Evolutionary conservation across 2,329 filamentous ascomycete species (phyloP).

Genomic region (Conoideocrella luteorostrata): DNA sequence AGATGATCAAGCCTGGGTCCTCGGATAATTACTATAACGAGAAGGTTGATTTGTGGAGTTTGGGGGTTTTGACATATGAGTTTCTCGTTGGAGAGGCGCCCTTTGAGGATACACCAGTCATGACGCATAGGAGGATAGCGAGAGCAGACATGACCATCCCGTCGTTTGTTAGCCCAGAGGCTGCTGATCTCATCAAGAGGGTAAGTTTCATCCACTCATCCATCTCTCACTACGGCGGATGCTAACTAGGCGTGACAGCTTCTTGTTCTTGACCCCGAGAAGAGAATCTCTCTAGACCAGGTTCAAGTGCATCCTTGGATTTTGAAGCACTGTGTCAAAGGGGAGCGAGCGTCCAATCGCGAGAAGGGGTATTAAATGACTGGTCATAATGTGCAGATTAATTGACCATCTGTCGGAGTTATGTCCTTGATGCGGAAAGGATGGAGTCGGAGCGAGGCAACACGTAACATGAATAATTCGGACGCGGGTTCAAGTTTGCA

Average conservation of each 20-base stretch:
- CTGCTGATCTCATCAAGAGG: conserved; percentile 84
- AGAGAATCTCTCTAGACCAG: conserved; percentile 82
- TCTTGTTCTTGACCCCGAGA: conserved; percentile 87
- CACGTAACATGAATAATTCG: no score
- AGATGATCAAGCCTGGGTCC: conserved; percentile 84
- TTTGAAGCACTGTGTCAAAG: conserved; percentile 79
- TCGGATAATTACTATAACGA: conserved; percentile 87
- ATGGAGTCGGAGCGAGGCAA: conserved; percentile 10
- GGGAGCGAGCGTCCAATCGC: conserved; percentile 45
- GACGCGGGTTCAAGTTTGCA: conserved; percentile 22
- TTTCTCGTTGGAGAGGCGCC: conserved; percentile 94
- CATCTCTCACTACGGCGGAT: no score
- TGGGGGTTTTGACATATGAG: conserved; percentile 93
- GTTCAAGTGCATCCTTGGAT: conserved; percentile 94
- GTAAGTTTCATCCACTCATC: conserved; percentile 53
- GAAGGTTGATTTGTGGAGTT: conserved; percentile 93
- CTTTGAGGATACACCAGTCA: conserved; percentile 90
- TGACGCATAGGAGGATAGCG: conserved; percentile 87
- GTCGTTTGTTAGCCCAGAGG: conserved; percentile 83
- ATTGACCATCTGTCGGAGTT: conserved; percentile 9
- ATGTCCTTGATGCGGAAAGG: conserved; percentile 2
- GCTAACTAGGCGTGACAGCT: conserved; percentile 48
- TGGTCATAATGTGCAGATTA: conserved; percentile 13
- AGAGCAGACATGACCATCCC: conserved; percentile 90
- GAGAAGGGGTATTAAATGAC: conserved; percentile 32